Conservation (phyloP, 2,329 filamentous ascomycete genomes). For the Exophiala alcalophila region DNA sequence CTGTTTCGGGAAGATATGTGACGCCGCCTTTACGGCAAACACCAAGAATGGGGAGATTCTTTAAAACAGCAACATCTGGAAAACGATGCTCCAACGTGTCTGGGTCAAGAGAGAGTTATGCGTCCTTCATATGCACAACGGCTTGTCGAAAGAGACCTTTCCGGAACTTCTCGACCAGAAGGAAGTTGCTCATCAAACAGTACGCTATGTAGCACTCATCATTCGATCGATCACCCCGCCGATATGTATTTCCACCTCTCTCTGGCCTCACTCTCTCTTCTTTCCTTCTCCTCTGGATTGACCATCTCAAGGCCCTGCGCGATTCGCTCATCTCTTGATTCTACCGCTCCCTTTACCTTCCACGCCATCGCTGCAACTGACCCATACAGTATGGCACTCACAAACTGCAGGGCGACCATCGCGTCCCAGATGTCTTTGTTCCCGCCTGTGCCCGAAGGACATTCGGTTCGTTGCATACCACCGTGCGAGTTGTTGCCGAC, state of each 20-base stretch:
- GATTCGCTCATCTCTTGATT: conserved; percentile 21
- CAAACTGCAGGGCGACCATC: conserved; percentile 26
- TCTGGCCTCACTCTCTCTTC: conserved; percentile 27
- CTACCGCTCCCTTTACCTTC: conserved; percentile 20
- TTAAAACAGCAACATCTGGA: too few species aligned
- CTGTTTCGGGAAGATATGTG: too few species aligned
- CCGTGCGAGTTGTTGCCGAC: conserved; percentile 12
- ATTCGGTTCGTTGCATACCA: conserved; percentile 24
- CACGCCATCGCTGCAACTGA: conserved; percentile 26
- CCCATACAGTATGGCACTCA: conserved; percentile 25
- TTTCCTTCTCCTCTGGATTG: conserved; percentile 26
- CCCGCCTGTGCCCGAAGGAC: conserved; percentile 20
- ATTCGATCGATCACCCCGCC: conserved; percentile 14
- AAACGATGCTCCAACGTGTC: too few species aligned
- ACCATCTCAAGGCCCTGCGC: conserved; percentile 25
- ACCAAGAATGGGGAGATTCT: too few species aligned
- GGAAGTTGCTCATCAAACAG: too few species aligned
- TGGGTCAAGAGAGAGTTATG: too few species aligned
- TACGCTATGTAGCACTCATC: too few species aligned
- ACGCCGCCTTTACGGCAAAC: too few species aligned
- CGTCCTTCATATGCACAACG: too few species aligned
- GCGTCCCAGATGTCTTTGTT: conserved; percentile 23
- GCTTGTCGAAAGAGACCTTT: too few species aligned
- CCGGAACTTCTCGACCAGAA: too few species aligned
- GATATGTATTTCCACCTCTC: conserved; percentile 28